Conservation (phyloP, 2,329 filamentous ascomycete genomes). For the Sporothrix protearum region DNA sequence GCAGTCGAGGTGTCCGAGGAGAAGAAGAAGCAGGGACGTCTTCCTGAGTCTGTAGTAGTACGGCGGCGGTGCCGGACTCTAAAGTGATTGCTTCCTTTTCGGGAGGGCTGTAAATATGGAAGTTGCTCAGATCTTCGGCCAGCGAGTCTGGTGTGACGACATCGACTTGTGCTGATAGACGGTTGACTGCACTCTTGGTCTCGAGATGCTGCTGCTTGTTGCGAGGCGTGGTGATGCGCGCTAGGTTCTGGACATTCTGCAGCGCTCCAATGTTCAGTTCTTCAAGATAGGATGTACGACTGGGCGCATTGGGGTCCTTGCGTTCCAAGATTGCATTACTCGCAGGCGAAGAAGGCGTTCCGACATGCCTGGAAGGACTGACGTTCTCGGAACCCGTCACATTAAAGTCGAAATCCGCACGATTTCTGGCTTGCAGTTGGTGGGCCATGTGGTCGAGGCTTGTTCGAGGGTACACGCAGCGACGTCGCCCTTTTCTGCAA, state of each 20-base stretch:
- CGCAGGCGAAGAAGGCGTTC: background rate
- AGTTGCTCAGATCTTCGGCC: constrained; percentile 35
- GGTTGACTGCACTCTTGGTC: background rate
- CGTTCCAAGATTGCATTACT: background rate
- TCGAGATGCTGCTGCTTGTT: background rate
- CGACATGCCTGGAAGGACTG: constrained; percentile 8
- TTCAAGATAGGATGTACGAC: constrained; percentile 16
- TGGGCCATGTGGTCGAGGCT: constrained; percentile 21
- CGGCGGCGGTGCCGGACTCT: background rate
- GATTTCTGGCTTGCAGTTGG: constrained; percentile 13
- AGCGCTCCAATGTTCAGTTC: constrained; percentile 19
- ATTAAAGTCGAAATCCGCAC: background rate
- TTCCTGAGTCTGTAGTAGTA: background rate
- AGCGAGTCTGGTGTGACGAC: constrained; percentile 33
- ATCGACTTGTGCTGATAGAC: background rate
- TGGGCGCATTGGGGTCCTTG: constrained; percentile 2
- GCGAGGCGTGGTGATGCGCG: background rate
- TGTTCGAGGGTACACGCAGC: background rate
- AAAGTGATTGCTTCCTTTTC: background rate
- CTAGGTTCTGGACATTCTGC: constrained; percentile 19
- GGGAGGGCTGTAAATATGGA: constrained; percentile 33
- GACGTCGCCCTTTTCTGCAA: background rate
- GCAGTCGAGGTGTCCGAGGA: background rate
- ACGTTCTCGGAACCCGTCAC: constrained; percentile 14
- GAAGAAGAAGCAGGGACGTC: background rate